Percentiles rank a stretch among this genome's conserved stretches.
These are phyloP conservation scores for Pharnaceum exiguum DNA, from an alignment of 148 eudicot genomes.

Conservation along the genomic window DNA sequence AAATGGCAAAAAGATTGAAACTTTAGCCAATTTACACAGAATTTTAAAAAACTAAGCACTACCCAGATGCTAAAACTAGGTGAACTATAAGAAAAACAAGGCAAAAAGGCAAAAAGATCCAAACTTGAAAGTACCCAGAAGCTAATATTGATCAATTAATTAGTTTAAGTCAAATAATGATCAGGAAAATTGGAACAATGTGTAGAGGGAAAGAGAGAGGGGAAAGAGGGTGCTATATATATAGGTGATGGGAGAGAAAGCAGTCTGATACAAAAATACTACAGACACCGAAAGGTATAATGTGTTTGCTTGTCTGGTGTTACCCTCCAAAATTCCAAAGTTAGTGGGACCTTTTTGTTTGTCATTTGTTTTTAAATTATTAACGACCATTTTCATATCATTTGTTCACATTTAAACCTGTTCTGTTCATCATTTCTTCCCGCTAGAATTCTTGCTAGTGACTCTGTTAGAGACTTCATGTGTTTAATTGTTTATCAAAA, in stretches of 20 bases:
- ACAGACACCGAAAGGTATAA: slow-evolving; percentile 44
- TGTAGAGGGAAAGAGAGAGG: slow-evolving; percentile 22
- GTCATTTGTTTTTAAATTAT: background rate
- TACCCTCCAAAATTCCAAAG: slow-evolving; percentile 42
- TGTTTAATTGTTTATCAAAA: no score
- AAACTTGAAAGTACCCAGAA: slow-evolving; percentile 13
- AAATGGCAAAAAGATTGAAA: slow-evolving; percentile 15
- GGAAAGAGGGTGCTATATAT: slow-evolving; percentile 27
- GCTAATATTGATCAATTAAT: slow-evolving; percentile 9
- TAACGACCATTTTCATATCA: background rate
- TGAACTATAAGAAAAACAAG: no score
- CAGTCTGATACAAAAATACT: slow-evolving; percentile 27
- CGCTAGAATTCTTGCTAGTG: background rate
- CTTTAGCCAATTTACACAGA: no score
- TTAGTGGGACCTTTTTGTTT: slow-evolving; percentile 12
- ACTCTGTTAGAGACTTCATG: no score
- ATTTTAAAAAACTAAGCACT: no score
- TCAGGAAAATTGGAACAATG: background rate
- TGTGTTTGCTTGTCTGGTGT: slow-evolving; percentile 49
- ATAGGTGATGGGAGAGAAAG: slow-evolving; percentile 42
- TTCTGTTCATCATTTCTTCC: no score
- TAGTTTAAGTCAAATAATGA: background rate
- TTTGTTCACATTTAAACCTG: slow-evolving; percentile 18
- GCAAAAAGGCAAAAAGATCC: no score
- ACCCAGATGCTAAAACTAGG: slow-evolving; percentile 20